These are phyloP conservation scores for Gossypium trilobum DNA, from an alignment of 441 rosid species.

Conservation along the genomic window DNA sequence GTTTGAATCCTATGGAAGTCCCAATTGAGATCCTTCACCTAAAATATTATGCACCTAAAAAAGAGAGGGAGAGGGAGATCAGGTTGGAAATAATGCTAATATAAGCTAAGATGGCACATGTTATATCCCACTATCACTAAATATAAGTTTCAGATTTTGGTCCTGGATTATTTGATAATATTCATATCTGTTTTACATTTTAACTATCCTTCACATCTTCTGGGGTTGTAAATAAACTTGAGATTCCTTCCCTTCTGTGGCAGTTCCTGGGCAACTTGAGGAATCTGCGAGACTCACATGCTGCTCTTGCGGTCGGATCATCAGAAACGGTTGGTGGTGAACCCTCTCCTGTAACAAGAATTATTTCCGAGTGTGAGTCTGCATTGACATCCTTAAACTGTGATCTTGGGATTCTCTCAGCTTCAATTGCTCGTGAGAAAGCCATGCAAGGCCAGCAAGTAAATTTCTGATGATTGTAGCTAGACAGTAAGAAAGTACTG, in stretches of 20 bases:
- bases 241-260: constrained; percentile 13
- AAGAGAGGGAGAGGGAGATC: background rate
- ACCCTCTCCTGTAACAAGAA: constrained; percentile 74
- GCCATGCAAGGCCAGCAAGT: constrained; percentile 29
- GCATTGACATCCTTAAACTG: constrained; percentile 76
- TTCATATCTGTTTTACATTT: background rate
- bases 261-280: constrained; percentile 93
- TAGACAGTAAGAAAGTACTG: background rate
- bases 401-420: constrained; percentile 78
- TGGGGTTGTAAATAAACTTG: background rate
- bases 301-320: constrained; percentile 82
- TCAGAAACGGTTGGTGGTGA: constrained; percentile 73
- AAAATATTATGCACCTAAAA: background rate
- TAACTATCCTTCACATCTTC: background rate
- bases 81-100: background rate
- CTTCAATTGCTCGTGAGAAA: constrained; percentile 73
- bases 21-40: background rate
- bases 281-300: constrained; percentile 86
- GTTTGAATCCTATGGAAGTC: background rate
- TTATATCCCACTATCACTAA: too few species aligned
- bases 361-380: constrained; percentile 85
- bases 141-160: background rate
- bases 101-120: background rate
- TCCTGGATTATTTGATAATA: background rate
- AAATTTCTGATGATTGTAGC: constrained; percentile 20